These are phyloP conservation scores for Cyclotella distinguenda DNA, from an alignment of 108 stramenopile species.

Conservation along the genomic window DNA sequence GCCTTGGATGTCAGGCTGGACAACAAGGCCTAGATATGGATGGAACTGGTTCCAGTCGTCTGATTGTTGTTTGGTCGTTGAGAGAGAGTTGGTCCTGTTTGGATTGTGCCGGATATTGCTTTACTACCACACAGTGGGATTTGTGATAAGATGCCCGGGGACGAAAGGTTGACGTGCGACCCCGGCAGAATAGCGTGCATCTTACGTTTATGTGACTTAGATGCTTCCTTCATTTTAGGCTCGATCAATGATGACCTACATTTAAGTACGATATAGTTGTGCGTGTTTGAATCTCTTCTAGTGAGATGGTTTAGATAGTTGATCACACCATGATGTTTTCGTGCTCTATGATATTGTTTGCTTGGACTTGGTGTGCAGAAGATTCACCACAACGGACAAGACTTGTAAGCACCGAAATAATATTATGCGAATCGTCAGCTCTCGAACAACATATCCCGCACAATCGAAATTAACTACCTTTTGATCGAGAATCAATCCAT, in stretches of 20 bases:
- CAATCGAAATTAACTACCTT: no score
- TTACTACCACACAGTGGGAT: not conserved
- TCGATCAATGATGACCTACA: slow-evolving; percentile 6
- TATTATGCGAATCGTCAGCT: no score
- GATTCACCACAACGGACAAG: no score
- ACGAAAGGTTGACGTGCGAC: not conserved
- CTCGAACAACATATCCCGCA: no score
- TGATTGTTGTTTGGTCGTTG: slow-evolving; percentile 1
- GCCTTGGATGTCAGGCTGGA: slow-evolving; percentile 71
- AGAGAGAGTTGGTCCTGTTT: slow-evolving; percentile 21
- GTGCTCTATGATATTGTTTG: no score
- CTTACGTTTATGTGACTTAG: slow-evolving; percentile 28
- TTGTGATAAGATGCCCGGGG: not conserved
- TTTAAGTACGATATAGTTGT: not conserved
- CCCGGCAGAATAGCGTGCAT: slow-evolving; percentile 10
- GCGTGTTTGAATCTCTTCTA: not conserved
- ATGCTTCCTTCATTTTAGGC: slow-evolving; percentile 21
- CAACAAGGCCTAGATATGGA: slow-evolving; percentile 52
- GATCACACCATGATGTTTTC: not conserved
- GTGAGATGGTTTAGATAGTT: not conserved
- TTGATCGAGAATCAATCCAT: no score
- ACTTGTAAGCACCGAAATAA: no score
- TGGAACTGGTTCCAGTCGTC: not conserved
- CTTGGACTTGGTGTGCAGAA: no score
- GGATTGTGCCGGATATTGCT: slow-evolving; percentile 28